phyloP scores from a whole-genome alignment of 768 basidiomycete genomes.

The Boletus fagicola region DNA sequence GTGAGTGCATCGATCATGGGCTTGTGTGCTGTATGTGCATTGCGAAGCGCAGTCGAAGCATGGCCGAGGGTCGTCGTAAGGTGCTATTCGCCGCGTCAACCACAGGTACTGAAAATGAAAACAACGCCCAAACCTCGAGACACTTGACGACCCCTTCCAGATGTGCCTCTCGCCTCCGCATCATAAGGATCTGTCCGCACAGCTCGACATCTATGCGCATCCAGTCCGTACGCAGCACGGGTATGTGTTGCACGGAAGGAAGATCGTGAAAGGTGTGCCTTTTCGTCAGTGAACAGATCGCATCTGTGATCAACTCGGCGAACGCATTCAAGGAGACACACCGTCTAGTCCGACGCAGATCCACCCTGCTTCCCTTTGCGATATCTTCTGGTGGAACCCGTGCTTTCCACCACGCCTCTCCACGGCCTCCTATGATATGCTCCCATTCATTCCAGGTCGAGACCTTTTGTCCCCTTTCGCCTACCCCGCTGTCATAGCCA shows the following conservation, averaged over 20 bases:
- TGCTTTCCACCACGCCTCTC: conserved; percentile 22
- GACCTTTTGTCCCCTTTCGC: conserved; percentile 34
- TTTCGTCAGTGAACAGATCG: conserved; percentile 30
- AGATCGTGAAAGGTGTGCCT: conserved; percentile 70
- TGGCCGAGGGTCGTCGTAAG: conserved; percentile 52
- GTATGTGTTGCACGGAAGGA: conserved; percentile 44
- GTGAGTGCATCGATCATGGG: conserved; percentile 46
- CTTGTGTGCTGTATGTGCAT: conserved; percentile 56
- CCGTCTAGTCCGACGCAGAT: conserved; percentile 29
- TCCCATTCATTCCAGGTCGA: conserved; percentile 50
- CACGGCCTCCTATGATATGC: conserved; percentile 15
- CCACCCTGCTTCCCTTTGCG: conserved; percentile 9
- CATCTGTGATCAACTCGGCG: background rate
- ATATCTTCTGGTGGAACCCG: conserved; percentile 14
- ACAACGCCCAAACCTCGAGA: conserved; percentile 44
- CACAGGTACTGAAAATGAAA: conserved; percentile 7
- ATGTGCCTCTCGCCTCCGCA: conserved; percentile 66
- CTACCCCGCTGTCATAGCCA: background rate
- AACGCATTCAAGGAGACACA: conserved; percentile 6
- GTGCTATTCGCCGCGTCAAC: conserved; percentile 33
- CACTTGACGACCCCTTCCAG: conserved; percentile 61
- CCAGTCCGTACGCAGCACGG: conserved; percentile 53
- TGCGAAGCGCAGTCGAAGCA: conserved; percentile 56
- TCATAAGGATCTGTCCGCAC: conserved; percentile 68
- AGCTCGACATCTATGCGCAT: conserved; percentile 81